Conservation (phyloP, 805 yeast genomes). For the Metschnikowia drakensbergensis region DNA sequence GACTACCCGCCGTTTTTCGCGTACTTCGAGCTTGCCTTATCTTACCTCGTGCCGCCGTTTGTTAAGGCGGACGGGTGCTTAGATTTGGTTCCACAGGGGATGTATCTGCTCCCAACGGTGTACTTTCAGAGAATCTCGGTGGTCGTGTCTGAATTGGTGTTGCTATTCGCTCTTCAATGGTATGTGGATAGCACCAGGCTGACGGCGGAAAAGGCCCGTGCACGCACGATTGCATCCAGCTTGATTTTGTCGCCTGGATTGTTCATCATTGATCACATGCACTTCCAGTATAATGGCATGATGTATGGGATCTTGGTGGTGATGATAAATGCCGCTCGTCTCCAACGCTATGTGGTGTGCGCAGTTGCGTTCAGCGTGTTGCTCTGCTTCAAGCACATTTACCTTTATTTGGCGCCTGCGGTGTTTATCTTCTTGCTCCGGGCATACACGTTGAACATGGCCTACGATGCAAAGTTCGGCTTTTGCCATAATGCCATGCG, state of each 20-base stretch:
- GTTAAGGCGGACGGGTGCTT: conserved; percentile 76
- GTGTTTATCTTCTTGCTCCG: conserved; percentile 77
- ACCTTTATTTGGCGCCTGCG: conserved; percentile 90
- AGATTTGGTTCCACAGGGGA: conserved; percentile 59
- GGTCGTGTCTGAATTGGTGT: conserved; percentile 65
- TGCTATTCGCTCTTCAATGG: conserved; percentile 69
- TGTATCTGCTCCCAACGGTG: conserved; percentile 74
- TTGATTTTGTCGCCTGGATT: conserved; percentile 86
- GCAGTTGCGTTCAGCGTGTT: conserved; percentile 70
- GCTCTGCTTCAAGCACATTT: conserved; percentile 92
- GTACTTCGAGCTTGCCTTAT: conserved; percentile 80
- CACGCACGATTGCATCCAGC: conserved; percentile 77
- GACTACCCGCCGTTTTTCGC: conserved; percentile 99
- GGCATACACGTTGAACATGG: conserved; percentile 58
- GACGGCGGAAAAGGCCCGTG: conserved; percentile 40
- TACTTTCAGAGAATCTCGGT: conserved; percentile 82
- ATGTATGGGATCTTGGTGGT: conserved; percentile 79
- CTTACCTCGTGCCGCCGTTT: conserved; percentile 62
- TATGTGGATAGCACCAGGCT: conserved; percentile 51
- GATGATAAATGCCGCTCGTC: conserved; percentile 67
- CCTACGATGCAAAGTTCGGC: conserved; percentile 23
- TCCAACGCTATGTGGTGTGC: conserved; percentile 52
- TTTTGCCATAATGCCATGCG: conserved; percentile 26
- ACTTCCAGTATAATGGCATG: conserved; percentile 95
- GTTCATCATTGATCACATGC: conserved; percentile 88